Base-by-base conservation (phyloP, 2,329 filamentous ascomycete genomes). In the Elsinoe ampelina region DNA sequence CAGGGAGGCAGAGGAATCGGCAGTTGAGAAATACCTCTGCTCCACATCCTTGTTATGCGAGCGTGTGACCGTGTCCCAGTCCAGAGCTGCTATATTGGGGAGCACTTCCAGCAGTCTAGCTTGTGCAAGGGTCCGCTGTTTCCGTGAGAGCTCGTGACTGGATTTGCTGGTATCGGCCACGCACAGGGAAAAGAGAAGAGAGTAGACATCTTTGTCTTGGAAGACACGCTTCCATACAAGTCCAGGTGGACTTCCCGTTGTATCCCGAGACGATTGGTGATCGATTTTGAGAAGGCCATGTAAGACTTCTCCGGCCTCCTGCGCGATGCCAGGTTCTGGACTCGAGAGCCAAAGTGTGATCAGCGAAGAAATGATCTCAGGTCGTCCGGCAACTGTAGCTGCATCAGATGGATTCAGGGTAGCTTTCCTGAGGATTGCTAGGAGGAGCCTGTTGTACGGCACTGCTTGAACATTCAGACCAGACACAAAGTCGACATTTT, bases 141-240 rank as follows among this genome's bases (percentile, higher is more conserved):
- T 73, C 61, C 76, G 78, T 61, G 70, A 75, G 13, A 79, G 64
- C 51, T 68, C 66, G 32, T 62, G 66, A 26, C 73, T 62, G 2
- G 63, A 63, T 30, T 68, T 61, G n/a, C 68, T 67, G 43, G 66
- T 61, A 7, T 68, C 68, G 41, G 77, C 67, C 59, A 75, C 78
- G 63, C 78, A 82, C 54, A 77, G 71, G 30, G 76, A 74, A 67
- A 81, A 85, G 32, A 84, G 71, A 6, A 77, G 69, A 1, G 71
- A 72, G 61, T 83, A 83, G 5, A 84, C 75, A 63, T 83, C 75
- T 58, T 73, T 76, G 60, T 85, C 82, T 2, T 75, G 74, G 62
- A 85, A 84, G 0, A 85, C 62, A 15, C 82, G 77, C 63, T 80
- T 77, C 82, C 81, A 84, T 63, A 85, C 72, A 1, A 82, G 68